These are phyloP conservation scores for Echeveria elegans DNA, from an alignment of 164 flowering plant genomes.

Conservation along the genomic window DNA sequence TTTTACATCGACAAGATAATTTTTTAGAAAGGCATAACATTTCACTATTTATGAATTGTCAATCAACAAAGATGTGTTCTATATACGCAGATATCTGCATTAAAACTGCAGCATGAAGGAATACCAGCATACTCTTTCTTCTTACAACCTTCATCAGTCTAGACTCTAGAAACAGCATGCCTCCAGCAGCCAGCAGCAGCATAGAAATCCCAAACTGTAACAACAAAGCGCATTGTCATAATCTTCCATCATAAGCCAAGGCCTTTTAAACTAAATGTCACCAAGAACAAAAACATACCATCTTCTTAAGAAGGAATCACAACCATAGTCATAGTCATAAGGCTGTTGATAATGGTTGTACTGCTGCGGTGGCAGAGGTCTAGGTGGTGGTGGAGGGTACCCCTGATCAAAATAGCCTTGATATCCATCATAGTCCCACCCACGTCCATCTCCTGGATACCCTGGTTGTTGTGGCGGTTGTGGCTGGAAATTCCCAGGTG, in stretches of 20 bases:
- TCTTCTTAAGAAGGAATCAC: conserved; percentile 22
- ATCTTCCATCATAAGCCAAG: not conserved
- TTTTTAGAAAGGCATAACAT: too few species aligned
- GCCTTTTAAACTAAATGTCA: not conserved
- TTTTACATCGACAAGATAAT: not conserved
- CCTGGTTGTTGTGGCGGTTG: not conserved
- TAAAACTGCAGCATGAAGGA: too few species aligned
- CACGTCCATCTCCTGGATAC: not conserved
- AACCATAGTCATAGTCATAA: conserved; percentile 15
- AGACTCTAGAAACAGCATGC: not conserved
- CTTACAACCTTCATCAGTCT: too few species aligned
- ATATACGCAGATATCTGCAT: too few species aligned
- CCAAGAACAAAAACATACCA: conserved; percentile 20
- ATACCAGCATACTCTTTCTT: too few species aligned
- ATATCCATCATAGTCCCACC: conserved; percentile 25
- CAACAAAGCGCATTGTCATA: not conserved
- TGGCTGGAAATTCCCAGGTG: conserved; percentile 14
- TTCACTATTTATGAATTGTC: too few species aligned
- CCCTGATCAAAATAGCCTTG: conserved; percentile 30
- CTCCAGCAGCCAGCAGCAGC: conserved; percentile 8
- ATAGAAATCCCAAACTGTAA: conserved; percentile 3
- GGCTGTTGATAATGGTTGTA: conserved; percentile 11
- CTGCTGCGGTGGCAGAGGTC: conserved; percentile 14
- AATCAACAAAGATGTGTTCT: too few species aligned
- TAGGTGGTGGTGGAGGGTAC: conserved; percentile 23